Conservation (phyloP, 495 filamentous ascomycete genomes). For the Xylaria intraflava region DNA sequence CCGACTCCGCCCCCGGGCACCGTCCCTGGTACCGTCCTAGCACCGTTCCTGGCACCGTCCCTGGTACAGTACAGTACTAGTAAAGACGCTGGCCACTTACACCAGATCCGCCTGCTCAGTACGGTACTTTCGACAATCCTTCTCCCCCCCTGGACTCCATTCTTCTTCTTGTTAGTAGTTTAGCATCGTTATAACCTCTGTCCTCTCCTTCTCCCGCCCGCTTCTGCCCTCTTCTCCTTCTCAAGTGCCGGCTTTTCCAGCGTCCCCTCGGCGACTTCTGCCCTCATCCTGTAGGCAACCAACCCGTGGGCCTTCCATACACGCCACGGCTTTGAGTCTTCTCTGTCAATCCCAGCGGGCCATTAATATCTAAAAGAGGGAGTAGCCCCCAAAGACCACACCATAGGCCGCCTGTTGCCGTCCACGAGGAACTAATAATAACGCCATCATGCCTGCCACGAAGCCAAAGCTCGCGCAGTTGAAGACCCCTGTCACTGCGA, state of each 20-base stretch:
- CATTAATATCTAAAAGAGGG: constrained; percentile 24
- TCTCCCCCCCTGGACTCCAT: neutral
- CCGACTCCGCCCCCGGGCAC: neutral
- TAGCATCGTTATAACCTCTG: constrained; percentile 7
- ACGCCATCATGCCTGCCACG: constrained; percentile 45
- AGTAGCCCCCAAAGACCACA: neutral
- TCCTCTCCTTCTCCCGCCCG: constrained; percentile 18
- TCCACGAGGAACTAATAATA: constrained; percentile 7
- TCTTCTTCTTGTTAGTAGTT: neutral
- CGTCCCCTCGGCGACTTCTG: constrained; percentile 33
- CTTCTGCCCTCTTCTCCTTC: constrained; percentile 15
- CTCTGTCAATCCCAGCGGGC: constrained; percentile 27
- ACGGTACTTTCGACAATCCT: too few species aligned
- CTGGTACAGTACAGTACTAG: too few species aligned
- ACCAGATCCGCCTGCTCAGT: too few species aligned
- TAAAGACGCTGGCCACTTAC: too few species aligned
- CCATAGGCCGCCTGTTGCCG: constrained; percentile 16
- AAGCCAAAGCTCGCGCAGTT: constrained; percentile 66
- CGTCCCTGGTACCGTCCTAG: too few species aligned
- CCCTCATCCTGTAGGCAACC: constrained; percentile 32
- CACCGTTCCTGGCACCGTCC: neutral
- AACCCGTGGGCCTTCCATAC: neutral
- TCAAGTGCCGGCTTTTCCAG: constrained; percentile 32
- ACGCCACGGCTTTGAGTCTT: neutral
- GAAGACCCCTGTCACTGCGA: constrained; percentile 68